Evolutionary conservation across 768 basidiomycete species (phyloP), one percentile per base, ranked within the genome.

Genomic region (Pleurotus giganteus): DNA sequence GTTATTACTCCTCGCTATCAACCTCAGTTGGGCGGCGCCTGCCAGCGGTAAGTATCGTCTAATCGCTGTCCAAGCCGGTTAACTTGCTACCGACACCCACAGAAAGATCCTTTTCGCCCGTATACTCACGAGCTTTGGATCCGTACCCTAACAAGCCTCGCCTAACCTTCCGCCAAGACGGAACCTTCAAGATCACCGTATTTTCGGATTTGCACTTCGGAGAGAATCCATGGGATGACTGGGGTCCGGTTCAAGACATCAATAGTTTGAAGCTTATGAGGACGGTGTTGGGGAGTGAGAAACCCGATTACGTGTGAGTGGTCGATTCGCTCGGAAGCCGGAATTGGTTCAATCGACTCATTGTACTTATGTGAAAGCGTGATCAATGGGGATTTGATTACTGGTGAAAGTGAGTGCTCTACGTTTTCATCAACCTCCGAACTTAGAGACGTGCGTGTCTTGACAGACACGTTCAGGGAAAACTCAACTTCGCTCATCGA

Each of bases 151-250:
- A 56, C 15, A 76, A 76, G 50, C 69, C 69, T 2, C 78, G 79
- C 11, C 57, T 89, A 13, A 76, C 73, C 1, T 90, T 89, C 66
- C 71, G 73, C 6, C 27, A 65, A 0, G 78, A 86, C 63, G 84
- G 82, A 2, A 80, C 80, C 1, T 87, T 91, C 76, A 89, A 87
- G 67, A 60, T 91, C 43, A 85, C 82, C 12, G 75, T 89, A 4
- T 88, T 90, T 65, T 87, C 86, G 5, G 89, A 91, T 60, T 66
- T 89, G 27, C 88, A 90, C 63, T 89, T 78, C 57, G 88, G 89
- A 24, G 88, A 90, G 67, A 85, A 88, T 60, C 85, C 86, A 6
- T 85, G 83, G 81, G 83, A 84, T 51, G 65, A 57, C 6, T 86
- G 84, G 82, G 87, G 88, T 0, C 82, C 83, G 17, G 70, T 77